These are phyloP conservation scores for Gossypium rotundifolium DNA, from an alignment of 345 rosid species.

Conservation along the genomic window DNA sequence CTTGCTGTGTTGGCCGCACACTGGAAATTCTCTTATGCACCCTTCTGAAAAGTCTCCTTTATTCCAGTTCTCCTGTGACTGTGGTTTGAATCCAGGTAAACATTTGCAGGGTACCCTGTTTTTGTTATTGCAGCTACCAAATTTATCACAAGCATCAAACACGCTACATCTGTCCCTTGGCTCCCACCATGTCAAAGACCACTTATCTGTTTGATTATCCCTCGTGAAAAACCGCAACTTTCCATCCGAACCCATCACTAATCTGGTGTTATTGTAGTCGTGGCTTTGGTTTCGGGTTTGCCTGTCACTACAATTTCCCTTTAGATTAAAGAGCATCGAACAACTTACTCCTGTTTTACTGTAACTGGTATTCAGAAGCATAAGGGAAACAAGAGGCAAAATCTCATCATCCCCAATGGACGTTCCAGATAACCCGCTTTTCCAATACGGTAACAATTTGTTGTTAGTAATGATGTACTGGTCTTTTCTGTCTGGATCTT, in stretches of 20 bases:
- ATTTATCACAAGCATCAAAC: constrained; percentile 27
- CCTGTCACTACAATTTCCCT: neutral
- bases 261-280: constrained; percentile 10
- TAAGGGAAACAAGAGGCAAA: neutral
- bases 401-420: neutral
- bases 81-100: constrained; percentile 38
- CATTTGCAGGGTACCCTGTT: constrained; percentile 25
- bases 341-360: neutral
- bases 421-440: neutral
- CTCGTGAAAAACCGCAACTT: constrained; percentile 18
- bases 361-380: neutral
- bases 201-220: neutral
- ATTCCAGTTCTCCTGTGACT: constrained; percentile 22
- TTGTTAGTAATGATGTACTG: neutral
- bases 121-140: constrained; percentile 31
- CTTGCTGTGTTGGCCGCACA: neutral
- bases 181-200: constrained; percentile 27
- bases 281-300: neutral
- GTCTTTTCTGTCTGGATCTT: neutral
- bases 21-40: constrained; percentile 22
- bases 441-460: neutral
- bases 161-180: constrained; percentile 36
- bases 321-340: neutral
- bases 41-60: constrained; percentile 27
- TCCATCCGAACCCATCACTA: constrained; percentile 35